Evolutionary conservation across 2,329 filamentous ascomycete genomes (phyloP).

Genomic region (Xylariaceae sp.): DNA sequence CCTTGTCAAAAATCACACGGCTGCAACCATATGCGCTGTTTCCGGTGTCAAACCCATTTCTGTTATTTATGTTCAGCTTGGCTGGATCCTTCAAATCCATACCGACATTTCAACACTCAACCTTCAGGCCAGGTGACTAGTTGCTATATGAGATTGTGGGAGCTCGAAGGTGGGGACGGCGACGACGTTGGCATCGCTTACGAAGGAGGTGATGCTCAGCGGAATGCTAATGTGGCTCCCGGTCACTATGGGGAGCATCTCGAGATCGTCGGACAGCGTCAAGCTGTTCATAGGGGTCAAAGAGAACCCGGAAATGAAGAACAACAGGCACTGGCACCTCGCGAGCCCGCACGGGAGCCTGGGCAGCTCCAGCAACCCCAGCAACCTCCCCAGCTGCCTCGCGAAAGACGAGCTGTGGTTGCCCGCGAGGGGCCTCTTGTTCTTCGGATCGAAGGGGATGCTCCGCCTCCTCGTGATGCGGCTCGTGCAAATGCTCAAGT

Average conservation of each 20-base stretch:
- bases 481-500: conserved; percentile 17
- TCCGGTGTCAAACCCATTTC: conserved; percentile 87
- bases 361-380: conserved; percentile 14
- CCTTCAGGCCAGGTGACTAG: conserved; percentile 57
- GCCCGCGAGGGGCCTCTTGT: conserved; percentile 63
- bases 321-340: conserved; percentile 7
- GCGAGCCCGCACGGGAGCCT: conserved; percentile 34
- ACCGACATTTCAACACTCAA: conserved; percentile 81
- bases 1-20: conserved; percentile 90
- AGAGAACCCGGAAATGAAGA: conserved; percentile 41
- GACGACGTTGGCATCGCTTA: conserved; percentile 55
- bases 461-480: conserved; percentile 36
- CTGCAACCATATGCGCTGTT: conserved; percentile 97
- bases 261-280: conserved; percentile 32
- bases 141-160: conserved; percentile 90
- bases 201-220: conserved; percentile 44
- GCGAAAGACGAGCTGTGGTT: conserved; percentile 49
- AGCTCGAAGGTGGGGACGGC: conserved; percentile 81
- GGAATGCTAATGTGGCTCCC: conserved; percentile 27
- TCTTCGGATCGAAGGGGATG: conserved; percentile 55
- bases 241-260: conserved; percentile 34
- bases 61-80: conserved; percentile 94
- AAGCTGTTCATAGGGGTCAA: conserved; percentile 37
- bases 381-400: conserved; percentile 36
- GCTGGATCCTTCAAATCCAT: conserved; percentile 81